Percentiles rank a stretch among this genome's conserved stretches.
These are phyloP conservation scores for Calocybe gambosa DNA, from an alignment of 1,284 basidiomycete species.

Conservation along the genomic window DNA sequence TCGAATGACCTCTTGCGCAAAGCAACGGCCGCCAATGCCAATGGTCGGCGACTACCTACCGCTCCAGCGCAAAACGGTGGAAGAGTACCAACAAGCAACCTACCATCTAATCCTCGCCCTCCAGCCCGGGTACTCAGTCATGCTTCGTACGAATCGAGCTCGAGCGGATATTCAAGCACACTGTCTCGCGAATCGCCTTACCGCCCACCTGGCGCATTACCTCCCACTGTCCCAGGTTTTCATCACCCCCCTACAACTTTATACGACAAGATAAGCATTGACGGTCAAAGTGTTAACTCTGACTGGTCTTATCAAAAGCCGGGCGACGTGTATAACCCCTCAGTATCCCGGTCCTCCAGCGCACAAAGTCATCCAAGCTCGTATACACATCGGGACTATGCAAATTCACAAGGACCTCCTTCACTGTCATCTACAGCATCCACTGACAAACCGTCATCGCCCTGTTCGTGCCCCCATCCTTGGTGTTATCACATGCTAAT, in stretches of 20 bases:
- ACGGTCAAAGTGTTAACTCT: slow-evolving; percentile 13
- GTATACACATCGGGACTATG: slow-evolving; percentile 8
- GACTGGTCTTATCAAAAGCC: slow-evolving; percentile 18
- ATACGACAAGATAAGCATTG: slow-evolving; percentile 15
- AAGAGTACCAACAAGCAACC: slow-evolving; percentile 2
- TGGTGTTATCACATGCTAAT: slow-evolving; percentile 1
- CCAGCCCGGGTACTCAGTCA: slow-evolving; percentile 10
- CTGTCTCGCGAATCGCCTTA: slow-evolving; percentile 17
- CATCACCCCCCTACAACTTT: slow-evolving; percentile 6
- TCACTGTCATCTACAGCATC: slow-evolving; percentile 5
- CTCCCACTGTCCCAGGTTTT: slow-evolving; percentile 14
- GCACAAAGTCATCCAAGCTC: slow-evolving; percentile 13
- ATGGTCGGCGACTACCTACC: slow-evolving; percentile 23
- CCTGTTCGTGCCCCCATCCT: slow-evolving; percentile 12
- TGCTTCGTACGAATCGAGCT: slow-evolving; percentile 18
- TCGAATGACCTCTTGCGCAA: slow-evolving; percentile 24
- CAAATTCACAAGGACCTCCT: slow-evolving; percentile 3
- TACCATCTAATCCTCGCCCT: slow-evolving; percentile 19
- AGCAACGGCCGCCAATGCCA: slow-evolving; percentile 19
- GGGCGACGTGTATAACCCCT: slow-evolving; percentile 14
- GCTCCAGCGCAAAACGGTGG: slow-evolving; percentile 19
- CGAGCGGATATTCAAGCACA: slow-evolving; percentile 16
- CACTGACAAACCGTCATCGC: slow-evolving; percentile 2
- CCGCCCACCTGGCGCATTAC: slow-evolving; percentile 18
- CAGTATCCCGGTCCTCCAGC: slow-evolving; percentile 13